phyloP scores from a whole-genome alignment of 768 basidiomycete species.

The Boletus rufocinnamomeus region DNA sequence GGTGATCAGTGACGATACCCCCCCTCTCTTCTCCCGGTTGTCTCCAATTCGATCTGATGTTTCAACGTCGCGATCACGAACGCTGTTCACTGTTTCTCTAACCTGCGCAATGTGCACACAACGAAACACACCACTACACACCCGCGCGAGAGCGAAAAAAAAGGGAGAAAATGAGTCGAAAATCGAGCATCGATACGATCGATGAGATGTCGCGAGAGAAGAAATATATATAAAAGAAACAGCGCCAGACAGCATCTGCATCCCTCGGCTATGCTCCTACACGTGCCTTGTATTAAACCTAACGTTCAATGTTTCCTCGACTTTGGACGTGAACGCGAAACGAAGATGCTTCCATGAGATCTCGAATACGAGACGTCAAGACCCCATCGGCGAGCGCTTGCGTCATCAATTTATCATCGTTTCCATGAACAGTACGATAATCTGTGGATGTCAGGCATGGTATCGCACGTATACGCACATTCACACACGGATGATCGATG shows the following conservation, averaged over 20 bases:
- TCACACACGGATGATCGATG: neutral
- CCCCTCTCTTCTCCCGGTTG: neutral
- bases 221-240: too few species aligned
- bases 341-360: conserved; percentile 5
- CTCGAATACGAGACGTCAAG: neutral
- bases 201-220: too few species aligned
- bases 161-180: neutral
- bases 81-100: neutral
- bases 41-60: neutral
- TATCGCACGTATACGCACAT: neutral
- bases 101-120: neutral
- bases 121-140: neutral
- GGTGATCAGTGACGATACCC: neutral
- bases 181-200: neutral
- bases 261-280: neutral
- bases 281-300: conserved; percentile 15
- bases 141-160: neutral
- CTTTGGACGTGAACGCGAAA: neutral
- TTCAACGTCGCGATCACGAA: too few species aligned
- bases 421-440: neutral
- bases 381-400: neutral
- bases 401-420: neutral
- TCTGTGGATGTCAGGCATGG: neutral
- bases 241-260: too few species aligned
- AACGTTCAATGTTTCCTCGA: conserved; percentile 3